These are phyloP conservation scores for Suillus brevipes DNA, from an alignment of 768 basidiomycete genomes.

Conservation along the genomic window DNA sequence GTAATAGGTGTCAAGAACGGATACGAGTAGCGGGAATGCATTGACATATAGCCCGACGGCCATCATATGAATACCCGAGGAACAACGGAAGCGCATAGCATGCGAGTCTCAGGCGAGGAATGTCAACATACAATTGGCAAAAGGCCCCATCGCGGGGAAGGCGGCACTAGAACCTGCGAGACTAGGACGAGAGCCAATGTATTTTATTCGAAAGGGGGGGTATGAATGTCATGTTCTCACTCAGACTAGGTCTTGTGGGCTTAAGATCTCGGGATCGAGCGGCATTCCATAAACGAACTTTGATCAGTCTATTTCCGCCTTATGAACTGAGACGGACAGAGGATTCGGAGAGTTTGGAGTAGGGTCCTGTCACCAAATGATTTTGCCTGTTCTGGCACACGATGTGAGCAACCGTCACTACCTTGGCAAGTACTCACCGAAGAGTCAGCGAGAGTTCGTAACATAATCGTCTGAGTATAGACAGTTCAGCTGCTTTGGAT, in stretches of 20 bases:
- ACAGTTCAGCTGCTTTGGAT: neutral
- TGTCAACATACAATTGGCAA: neutral
- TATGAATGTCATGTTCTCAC: neutral
- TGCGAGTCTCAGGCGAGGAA: slow-evolving; percentile 2
- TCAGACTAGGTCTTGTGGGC: neutral
- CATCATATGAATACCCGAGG: slow-evolving; percentile 3
- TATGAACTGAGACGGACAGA: neutral
- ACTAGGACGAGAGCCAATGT: neutral
- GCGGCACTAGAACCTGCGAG: neutral
- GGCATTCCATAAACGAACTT: neutral
- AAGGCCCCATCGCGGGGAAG: neutral
- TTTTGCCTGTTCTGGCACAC: neutral
- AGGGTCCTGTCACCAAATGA: slow-evolving; percentile 1
- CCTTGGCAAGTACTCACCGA: neutral
- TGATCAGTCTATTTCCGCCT: neutral
- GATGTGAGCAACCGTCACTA: neutral
- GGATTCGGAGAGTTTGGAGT: neutral
- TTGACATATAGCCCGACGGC: neutral
- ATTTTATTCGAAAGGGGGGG: neutral
- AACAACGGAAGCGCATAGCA: slow-evolving; percentile 2
- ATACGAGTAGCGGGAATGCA: neutral
- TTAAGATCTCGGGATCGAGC: neutral
- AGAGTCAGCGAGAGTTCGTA: neutral
- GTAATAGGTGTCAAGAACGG: neutral
- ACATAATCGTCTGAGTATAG: neutral